phyloP scores from a whole-genome alignment of 805 yeast species.

The Nakazawaea ishiwadae region DNA sequence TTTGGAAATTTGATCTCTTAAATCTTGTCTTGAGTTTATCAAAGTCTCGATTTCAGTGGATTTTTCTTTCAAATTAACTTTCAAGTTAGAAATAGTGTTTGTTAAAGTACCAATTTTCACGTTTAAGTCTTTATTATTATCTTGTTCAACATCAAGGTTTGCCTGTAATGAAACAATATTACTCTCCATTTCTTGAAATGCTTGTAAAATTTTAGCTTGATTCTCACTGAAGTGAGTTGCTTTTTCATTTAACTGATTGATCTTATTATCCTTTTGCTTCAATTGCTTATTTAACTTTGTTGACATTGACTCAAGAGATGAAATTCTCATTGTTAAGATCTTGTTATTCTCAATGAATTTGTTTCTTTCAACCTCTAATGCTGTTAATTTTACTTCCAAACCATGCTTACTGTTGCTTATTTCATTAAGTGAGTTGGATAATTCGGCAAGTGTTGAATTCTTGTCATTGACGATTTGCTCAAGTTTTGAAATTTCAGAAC shows the following conservation, averaged over 20 bases:
- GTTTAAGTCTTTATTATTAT: conserved; percentile 13
- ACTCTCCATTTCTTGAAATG: conserved; percentile 5
- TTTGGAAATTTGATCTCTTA: conserved; percentile 15
- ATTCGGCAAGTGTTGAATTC: conserved; percentile 7
- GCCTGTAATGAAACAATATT: conserved; percentile 2
- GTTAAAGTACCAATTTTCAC: conserved; percentile 19
- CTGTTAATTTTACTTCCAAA: conserved; percentile 10
- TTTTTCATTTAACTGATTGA: conserved; percentile 16
- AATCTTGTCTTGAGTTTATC: neutral
- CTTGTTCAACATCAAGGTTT: conserved; percentile 10
- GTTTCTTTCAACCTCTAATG: conserved; percentile 14
- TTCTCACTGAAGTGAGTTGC: conserved; percentile 15
- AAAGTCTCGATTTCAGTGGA: conserved; percentile 3
- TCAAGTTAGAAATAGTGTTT: conserved; percentile 17
- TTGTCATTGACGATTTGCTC: conserved; percentile 14
- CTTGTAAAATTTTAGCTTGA: conserved; percentile 14
- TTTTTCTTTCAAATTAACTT: conserved; percentile 7
- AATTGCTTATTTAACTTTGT: conserved; percentile 13
- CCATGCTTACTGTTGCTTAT: conserved; percentile 4
- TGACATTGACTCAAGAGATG: conserved; percentile 14
- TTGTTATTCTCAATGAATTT: conserved; percentile 15
- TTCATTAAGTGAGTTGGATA: conserved; percentile 11
- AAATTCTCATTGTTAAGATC: conserved; percentile 16
- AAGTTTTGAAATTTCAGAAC: conserved; percentile 13
- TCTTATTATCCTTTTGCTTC: conserved; percentile 12